Conservation (phyloP, 192 early-diverging fungal species). For the Linnemannia zychae region DNA sequence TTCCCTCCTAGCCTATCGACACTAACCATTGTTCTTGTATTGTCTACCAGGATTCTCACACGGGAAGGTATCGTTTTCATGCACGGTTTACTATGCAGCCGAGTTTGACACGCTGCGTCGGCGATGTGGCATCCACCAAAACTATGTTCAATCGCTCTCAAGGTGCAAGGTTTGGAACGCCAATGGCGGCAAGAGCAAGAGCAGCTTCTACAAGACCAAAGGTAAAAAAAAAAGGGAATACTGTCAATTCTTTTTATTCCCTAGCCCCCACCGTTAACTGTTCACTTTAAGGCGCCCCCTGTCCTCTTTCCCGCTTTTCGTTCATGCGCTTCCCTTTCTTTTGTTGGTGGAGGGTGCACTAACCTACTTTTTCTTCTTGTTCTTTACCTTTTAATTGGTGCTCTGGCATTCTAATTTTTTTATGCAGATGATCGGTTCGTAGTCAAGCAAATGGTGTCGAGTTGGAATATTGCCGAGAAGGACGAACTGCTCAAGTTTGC, state of each 20-base stretch:
- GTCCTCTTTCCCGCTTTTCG: background rate
- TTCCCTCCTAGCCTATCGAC: background rate
- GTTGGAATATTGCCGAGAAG: conserved; percentile 82
- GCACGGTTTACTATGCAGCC: conserved; percentile 87
- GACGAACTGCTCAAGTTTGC: conserved; percentile 91
- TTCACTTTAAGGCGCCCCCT: conserved; percentile 1
- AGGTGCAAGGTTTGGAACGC: conserved; percentile 85
- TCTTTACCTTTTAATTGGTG: background rate
- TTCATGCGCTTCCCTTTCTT: conserved; percentile 1
- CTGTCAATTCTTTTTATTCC: background rate
- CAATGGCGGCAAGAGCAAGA: conserved; percentile 91
- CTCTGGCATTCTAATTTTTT: background rate
- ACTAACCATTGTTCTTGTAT: background rate
- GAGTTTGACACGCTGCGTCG: conserved; percentile 90
- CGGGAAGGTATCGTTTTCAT: conserved; percentile 79
- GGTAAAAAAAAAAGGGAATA: conserved; percentile 58
- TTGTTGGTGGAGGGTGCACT: background rate
- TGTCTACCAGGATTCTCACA: conserved; percentile 70
- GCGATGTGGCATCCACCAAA: conserved; percentile 84
- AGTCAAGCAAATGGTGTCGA: conserved; percentile 85
- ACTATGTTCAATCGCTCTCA: conserved; percentile 83
- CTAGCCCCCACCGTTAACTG: background rate
- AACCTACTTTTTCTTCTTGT: background rate
- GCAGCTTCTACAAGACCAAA: conserved; percentile 85
- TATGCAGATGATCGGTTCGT: conserved; percentile 85